Evolutionary conservation across 805 yeast species (phyloP).

Genomic region (Candida railenensis): DNA sequence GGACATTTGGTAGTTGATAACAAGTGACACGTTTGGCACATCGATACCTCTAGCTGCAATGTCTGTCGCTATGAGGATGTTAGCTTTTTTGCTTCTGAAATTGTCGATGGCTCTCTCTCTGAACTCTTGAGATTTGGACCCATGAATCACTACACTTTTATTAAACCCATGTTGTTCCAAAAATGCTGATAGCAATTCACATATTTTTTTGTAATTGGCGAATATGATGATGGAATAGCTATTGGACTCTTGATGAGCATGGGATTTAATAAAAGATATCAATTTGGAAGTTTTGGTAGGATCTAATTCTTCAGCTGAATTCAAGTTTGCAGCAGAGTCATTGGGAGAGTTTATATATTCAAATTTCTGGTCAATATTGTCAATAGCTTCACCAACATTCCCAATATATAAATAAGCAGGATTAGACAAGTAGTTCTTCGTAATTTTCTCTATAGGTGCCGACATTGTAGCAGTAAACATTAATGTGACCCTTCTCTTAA

Average conservation of each 20-base stretch:
- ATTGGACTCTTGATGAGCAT: slow-evolving; percentile 34
- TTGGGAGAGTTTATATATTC: slow-evolving; percentile 21
- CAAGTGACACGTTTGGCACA: slow-evolving; percentile 81
- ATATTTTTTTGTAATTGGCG: slow-evolving; percentile 72
- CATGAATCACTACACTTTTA: slow-evolving; percentile 69
- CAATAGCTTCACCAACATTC: slow-evolving; percentile 60
- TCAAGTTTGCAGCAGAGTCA: slow-evolving; percentile 10
- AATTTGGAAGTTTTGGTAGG: slow-evolving; percentile 43
- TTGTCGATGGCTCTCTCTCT: slow-evolving; percentile 74
- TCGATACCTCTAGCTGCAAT: slow-evolving; percentile 97
- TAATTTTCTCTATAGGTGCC: slow-evolving; percentile 62
- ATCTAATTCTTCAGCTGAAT: slow-evolving; percentile 29
- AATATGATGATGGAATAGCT: slow-evolving; percentile 62
- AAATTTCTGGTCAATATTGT: slow-evolving; percentile 68
- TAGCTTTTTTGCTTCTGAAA: slow-evolving; percentile 54
- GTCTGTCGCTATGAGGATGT: slow-evolving; percentile 84
- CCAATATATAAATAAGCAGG: slow-evolving; percentile 74
- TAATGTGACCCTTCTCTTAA: slow-evolving; percentile 57
- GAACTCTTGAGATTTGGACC: slow-evolving; percentile 80
- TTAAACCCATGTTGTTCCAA: slow-evolving; percentile 45
- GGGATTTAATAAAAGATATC: slow-evolving; percentile 33
- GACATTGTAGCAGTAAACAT: slow-evolving; percentile 97
- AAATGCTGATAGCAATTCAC: slow-evolving; percentile 62
- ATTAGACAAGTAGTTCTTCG: slow-evolving; percentile 55
- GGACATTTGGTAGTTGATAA: slow-evolving; percentile 84